Conservation (phyloP, 2,329 filamentous ascomycete species). For the Ceratocystis alfenasii region DNA sequence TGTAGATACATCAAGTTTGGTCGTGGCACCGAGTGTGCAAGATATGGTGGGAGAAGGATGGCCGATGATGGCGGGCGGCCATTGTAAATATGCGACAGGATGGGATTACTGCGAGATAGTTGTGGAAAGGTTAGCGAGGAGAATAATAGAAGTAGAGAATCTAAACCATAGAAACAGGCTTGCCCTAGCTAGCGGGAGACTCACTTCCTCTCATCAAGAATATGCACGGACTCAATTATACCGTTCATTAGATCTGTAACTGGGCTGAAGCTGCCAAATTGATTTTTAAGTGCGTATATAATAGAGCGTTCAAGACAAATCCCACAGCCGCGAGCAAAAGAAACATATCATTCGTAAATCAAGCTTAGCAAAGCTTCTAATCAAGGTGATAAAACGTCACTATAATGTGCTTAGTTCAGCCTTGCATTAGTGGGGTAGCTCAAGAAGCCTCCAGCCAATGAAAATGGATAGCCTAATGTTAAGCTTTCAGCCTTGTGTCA, state of each 20-base stretch:
- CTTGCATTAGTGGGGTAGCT: conserved; percentile 5
- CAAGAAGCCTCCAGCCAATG: not conserved
- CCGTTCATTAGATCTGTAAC: conserved; percentile 52
- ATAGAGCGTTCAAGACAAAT: not conserved
- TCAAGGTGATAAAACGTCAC: not conserved
- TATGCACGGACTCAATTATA: conserved; percentile 88
- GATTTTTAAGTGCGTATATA: not conserved
- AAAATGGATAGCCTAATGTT: not conserved
- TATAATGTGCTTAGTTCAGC: not conserved
- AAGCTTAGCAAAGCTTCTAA: not conserved
- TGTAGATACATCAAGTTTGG: conserved; percentile 79
- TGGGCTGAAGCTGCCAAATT: not conserved
- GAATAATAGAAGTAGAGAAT: too few relatives aligned
- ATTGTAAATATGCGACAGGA: conserved; percentile 82
- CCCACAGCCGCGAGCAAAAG: not conserved
- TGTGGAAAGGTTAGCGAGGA: not conserved
- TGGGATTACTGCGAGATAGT: conserved; percentile 49
- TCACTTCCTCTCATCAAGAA: conserved; percentile 92
- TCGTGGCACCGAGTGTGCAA: conserved; percentile 66
- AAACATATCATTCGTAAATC: not conserved
- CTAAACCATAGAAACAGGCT: not conserved
- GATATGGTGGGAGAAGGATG: conserved; percentile 73
- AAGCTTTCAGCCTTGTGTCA: not conserved
- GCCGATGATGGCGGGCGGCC: conserved; percentile 65
- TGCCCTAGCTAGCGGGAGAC: conserved; percentile 25